Evolutionary conservation across 2,329 filamentous ascomycete genomes (phyloP).

Genomic region (Xylariaceae sp.): DNA sequence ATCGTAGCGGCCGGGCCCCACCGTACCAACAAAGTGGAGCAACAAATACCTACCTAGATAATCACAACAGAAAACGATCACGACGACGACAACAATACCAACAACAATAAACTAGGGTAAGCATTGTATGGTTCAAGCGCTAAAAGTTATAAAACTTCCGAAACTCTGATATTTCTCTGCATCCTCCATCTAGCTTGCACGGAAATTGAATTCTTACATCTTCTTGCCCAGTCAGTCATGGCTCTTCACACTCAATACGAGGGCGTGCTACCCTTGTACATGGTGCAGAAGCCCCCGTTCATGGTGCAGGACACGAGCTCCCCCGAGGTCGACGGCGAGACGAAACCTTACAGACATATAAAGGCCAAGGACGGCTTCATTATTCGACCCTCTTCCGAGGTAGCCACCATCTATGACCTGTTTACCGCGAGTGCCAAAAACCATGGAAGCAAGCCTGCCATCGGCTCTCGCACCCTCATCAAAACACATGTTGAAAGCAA

Average conservation of each 20-base stretch:
- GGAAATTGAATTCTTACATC: not conserved
- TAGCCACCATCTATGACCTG: conserved; percentile 75
- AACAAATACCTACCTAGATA: too few relatives aligned
- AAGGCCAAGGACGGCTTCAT: conserved; percentile 65
- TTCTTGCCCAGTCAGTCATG: conserved; percentile 19
- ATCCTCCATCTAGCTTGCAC: not conserved
- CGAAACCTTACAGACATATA: conserved; percentile 71
- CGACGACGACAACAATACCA: too few relatives aligned
- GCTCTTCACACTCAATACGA: conserved; percentile 28
- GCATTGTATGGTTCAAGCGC: not conserved
- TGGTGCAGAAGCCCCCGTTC: conserved; percentile 66
- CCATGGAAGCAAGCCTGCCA: conserved; percentile 57
- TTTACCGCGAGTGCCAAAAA: conserved; percentile 61
- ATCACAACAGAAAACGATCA: too few relatives aligned
- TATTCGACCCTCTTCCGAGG: conserved; percentile 58
- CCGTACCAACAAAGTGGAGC: too few relatives aligned
- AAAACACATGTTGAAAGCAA: conserved; percentile 77
- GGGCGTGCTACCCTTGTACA: conserved; percentile 48
- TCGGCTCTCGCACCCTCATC: conserved; percentile 69
- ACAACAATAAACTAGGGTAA: too few relatives aligned
- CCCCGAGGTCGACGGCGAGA: conserved; percentile 70
- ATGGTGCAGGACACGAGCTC: conserved; percentile 66
- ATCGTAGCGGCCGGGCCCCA: too few relatives aligned
- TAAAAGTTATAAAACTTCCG: not conserved
- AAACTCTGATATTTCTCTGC: not conserved